Base-by-base conservation (phyloP, 768 basidiomycete species). In the Trametes maxima region DNA sequence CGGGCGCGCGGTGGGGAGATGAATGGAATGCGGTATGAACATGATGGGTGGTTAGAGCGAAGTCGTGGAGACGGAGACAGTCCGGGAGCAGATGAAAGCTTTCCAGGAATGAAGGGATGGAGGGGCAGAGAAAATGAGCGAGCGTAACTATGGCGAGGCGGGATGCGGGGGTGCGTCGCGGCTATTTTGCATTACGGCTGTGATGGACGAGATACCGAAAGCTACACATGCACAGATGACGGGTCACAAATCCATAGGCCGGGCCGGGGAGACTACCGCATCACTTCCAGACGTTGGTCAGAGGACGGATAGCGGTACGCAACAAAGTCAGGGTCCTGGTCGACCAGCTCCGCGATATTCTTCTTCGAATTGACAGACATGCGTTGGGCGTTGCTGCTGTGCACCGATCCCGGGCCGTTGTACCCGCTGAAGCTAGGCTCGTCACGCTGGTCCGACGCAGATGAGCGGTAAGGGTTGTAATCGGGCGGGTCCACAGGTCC, bases 231-330 rank as follows among this genome's bases (percentile, higher is more conserved):
- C 25, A 50, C 57, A 44, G 28, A 17, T 7, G 17, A 0, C 24
- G 24, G 14, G 33, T 45, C 40, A 56, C 40, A 45, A 46, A 28
- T 25, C 5, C 37, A 59, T 35, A 40, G 49, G 33, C 13, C 47
- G 36, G 36, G 22, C 12, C 5, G 19, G 13, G 14, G 45, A 5
- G 37, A 39, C 63, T 65, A 83, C 66, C 80, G 83, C 57, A 89
- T 68, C 43, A 90, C 77, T 70, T 87, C 86, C 64, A 89, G 68
- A 40, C 81, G 84, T 66, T 90, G 87, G 66, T 89, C 87, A 64
- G 80, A 83, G 14, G 91, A 92, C 7, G 92, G 92, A 73, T 94
- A 94, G 42, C 92, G 85, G 71, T 94, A 93, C 3, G 92, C 90
- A 61, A 94, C 86, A 69, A 94, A 94, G 17, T 93, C 89, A 3